These are phyloP conservation scores for Agrocybe pediades DNA, from an alignment of 768 basidiomycete genomes.

Conservation along the genomic window DNA sequence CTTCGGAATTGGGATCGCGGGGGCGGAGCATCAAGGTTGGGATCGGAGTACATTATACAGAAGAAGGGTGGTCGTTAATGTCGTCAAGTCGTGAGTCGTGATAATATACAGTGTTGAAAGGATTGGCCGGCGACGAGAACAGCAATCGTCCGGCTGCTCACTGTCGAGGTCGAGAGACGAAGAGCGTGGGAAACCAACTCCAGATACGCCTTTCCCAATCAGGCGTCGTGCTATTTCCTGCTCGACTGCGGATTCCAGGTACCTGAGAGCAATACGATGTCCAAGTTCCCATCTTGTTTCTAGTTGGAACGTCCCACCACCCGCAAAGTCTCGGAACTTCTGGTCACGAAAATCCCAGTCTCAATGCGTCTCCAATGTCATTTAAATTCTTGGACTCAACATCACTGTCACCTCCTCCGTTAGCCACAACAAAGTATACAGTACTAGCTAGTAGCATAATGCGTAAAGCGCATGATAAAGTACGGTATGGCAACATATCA, in stretches of 20 bases:
- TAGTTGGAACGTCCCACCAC: too few species aligned
- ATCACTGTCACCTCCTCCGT: too few species aligned
- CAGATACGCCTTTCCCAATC: slow-evolving; percentile 6
- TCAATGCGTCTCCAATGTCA: too few species aligned
- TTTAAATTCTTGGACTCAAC: too few species aligned
- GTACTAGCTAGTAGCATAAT: too few species aligned
- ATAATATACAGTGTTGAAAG: slow-evolving; percentile 2
- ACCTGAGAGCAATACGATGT: neutral
- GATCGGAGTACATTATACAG: slow-evolving; percentile 40
- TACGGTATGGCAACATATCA: too few species aligned
- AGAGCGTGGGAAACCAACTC: slow-evolving; percentile 15
- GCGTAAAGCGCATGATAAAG: too few species aligned
- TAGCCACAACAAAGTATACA: too few species aligned
- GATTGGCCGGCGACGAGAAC: slow-evolving; percentile 2
- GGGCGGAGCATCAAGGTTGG: slow-evolving; percentile 50
- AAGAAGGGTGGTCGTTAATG: slow-evolving; percentile 14
- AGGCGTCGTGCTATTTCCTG: slow-evolving; percentile 7
- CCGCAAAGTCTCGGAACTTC: too few species aligned
- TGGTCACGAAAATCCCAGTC: too few species aligned
- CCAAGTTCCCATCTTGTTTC: neutral
- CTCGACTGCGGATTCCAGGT: neutral
- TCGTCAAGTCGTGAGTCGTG: slow-evolving; percentile 13
- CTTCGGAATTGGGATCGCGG: slow-evolving; percentile 56
- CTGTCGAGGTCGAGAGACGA: slow-evolving; percentile 4
- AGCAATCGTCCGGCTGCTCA: neutral